Evolutionary conservation across 768 basidiomycete genomes (phyloP), one percentile per base, ranked within the genome.

Genomic region (Podaxis sp.): DNA sequence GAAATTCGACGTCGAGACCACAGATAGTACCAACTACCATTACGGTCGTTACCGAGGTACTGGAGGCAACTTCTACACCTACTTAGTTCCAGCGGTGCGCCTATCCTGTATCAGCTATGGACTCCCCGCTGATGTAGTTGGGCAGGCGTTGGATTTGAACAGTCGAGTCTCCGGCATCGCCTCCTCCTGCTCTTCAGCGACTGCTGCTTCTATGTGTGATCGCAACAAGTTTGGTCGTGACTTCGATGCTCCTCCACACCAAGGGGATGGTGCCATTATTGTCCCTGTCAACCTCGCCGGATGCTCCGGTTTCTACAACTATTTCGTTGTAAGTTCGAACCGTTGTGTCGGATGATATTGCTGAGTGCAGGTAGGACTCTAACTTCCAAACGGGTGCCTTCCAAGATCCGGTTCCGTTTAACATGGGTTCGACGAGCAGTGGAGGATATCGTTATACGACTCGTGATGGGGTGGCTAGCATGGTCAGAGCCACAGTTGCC

Each of bases 1-100:
- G 6, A 61, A 58, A 11, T 71, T 71, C 51, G 70, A 71, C 33
- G 67, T 70, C 25, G 65, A 68, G 36, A 63, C 63, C 6, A 69
- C 69, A 25, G 66, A 66, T 46, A 59, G 64, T 29, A 61, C 67
- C 8, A 64, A 65, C 8, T 71, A 68, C 37, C 68, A 71, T 46
- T 71, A 66, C 51, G 70, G 70, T n/a, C 67, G 70, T 19, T 71
- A 71, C 46, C 63, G 70, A 13, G 70, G 69, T 15, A 70, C 67
- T 11, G 58, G 66, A 6, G 70, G 70, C 13, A 70, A 71, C 40
- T 70, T 71, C 43, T 71, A 69, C 51, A 70, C 70, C 7, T 70
- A 51, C 57, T 64, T 70, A 11, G 59, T 69, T 24, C 70, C 70
- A 13, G 62, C 70, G 19, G 68, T 69, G 49, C 40, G 62, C 63